Base-by-base conservation (phyloP, 805 yeast species). In the Ogataea dorogensis region DNA sequence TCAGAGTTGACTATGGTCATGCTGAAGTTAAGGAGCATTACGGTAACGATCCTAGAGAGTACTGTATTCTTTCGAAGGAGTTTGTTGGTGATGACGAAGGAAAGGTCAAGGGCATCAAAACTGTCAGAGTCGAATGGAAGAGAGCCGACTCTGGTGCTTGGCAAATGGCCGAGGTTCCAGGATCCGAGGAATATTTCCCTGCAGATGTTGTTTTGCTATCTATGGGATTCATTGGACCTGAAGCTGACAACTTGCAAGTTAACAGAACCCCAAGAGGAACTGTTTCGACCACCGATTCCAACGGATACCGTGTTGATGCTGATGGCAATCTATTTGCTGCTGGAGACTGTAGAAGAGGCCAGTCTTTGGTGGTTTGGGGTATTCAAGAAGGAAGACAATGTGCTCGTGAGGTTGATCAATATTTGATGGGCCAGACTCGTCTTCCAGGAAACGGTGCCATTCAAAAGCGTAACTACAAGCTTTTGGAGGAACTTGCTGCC, bases 291-390 rank as follows among this genome's bases (percentile, higher is more conserved):
- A 62, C 73, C 23, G 73, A 72, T 48, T 69, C 81, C 13, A 67
- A 68, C 42, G 77, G 75, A 40, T 91, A 91, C 74, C 71, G 75
- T 43, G 88, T 86, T 39, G 63, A 65, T 21, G 66, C 67, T 9
- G 71, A 64, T 26, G 83, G 72, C 42, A 88, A 87, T 51, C 56
- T 88, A 43, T 91, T 89, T 57, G 86, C 96, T 31, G 97, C 98
- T 33, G 98, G 98, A 67, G 98, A 91, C 65, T 93, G 98, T 69
- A 84, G 98, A 73, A 81, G 98, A 68, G 98, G 98, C 18, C 98
- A 91, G 71, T 86, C 96, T 2, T 76, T 91, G 63, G 91, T 91
- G 61, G 98, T 91, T 38, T 93, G 98, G 98, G 98, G 98, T 68
- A 91, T 91, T 52, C 98, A 93, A 68, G 98, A 91, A 68, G 98